phyloP scores from a whole-genome alignment of 306 rosid species.

The Lathyrus oleraceus region DNA sequence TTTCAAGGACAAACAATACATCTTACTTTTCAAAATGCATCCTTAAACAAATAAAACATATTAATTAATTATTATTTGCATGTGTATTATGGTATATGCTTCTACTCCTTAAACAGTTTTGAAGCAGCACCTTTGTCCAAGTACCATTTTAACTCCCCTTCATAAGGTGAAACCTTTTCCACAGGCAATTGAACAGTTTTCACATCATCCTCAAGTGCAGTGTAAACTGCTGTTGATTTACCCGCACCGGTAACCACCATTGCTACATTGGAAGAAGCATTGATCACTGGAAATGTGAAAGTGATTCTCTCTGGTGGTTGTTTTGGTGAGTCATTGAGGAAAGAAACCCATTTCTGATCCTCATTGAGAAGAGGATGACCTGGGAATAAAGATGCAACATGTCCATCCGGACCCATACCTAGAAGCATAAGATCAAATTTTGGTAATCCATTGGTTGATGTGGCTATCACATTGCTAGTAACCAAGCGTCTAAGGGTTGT shows the following conservation, averaged over 20 bases:
- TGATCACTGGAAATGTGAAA: conserved; percentile 68
- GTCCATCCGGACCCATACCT: conserved; percentile 94
- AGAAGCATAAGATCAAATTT: conserved; percentile 77
- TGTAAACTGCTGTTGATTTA: conserved; percentile 55
- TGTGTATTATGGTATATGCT: neutral
- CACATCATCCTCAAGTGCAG: conserved; percentile 47
- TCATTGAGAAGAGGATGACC: conserved; percentile 62
- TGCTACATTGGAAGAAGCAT: conserved; percentile 63
- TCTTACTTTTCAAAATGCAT: neutral
- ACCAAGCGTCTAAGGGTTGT: conserved; percentile 56
- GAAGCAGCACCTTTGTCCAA: conserved; percentile 79
- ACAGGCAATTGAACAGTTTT: conserved; percentile 59
- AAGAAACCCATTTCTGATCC: conserved; percentile 68
- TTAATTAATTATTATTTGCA: neutral
- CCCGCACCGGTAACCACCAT: conserved; percentile 70
- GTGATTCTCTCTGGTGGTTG: conserved; percentile 84
- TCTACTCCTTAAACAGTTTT: conserved; percentile 48
- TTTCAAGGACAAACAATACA: neutral
- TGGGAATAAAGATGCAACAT: conserved; percentile 77
- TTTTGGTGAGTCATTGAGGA: conserved; percentile 65
- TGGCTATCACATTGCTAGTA: conserved; percentile 42
- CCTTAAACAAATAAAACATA: neutral
- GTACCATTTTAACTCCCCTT: conserved; percentile 65
- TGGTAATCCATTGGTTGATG: conserved; percentile 56
- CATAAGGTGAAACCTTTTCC: conserved; percentile 59